Conservation (phyloP, 352 stramenopile species). For the Globisporangium takayamanum region DNA sequence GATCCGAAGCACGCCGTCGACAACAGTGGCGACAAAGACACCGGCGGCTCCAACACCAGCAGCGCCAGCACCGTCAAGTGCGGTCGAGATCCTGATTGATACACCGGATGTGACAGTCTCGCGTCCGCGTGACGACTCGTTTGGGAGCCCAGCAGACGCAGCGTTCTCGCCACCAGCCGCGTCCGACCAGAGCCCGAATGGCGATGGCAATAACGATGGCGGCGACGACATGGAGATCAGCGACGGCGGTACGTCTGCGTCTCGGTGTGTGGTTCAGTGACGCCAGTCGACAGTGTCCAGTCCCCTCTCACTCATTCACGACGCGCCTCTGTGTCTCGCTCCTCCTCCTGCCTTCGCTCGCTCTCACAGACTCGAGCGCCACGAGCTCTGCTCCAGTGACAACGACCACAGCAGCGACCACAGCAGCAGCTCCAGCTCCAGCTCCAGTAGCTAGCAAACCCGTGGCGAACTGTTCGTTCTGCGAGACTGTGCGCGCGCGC, state of each 20-base stretch:
- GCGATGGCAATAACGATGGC: neutral
- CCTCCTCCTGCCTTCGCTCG: neutral
- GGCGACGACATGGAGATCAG: slow-evolving; percentile 17
- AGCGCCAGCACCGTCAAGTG: neutral
- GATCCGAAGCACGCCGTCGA: neutral
- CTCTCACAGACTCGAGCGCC: neutral
- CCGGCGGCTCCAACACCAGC: neutral
- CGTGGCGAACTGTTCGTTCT: slow-evolving; percentile 5
- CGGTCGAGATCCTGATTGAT: slow-evolving; percentile 3
- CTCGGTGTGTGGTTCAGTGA: neutral
- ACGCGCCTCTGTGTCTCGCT: neutral
- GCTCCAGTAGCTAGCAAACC: neutral
- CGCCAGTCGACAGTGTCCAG: neutral
- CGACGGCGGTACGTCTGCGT: slow-evolving; percentile 8
- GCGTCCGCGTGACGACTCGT: slow-evolving; percentile 3
- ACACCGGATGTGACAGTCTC: slow-evolving; percentile 6
- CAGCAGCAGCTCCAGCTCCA: neutral
- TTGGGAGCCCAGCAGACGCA: slow-evolving; percentile 5
- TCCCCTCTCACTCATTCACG: neutral
- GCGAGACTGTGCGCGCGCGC: slow-evolving; percentile 9
- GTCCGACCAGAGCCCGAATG: slow-evolving; percentile 8
- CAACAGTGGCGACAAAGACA: neutral
- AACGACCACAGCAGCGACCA: neutral
- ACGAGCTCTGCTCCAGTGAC: neutral
- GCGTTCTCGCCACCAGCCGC: slow-evolving; percentile 10